These are phyloP conservation scores for Vanilla planifolia DNA, from an alignment of 106 monocot species.

Conservation along the genomic window DNA sequence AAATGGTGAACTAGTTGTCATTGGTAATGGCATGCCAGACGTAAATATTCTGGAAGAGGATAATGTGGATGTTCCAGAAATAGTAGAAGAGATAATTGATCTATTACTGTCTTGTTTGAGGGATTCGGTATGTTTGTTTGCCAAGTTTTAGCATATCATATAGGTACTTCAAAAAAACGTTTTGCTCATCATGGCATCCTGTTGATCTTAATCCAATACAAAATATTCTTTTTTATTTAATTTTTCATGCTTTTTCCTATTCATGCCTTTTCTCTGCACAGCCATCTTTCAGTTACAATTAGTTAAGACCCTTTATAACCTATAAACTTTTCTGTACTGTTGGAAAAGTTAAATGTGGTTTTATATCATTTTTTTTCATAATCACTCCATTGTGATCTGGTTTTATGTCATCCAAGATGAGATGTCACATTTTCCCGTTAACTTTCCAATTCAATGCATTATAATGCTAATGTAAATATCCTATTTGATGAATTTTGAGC, in stretches of 20 bases:
- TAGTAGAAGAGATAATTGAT: conserved; percentile 89
- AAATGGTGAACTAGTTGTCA: conserved; percentile 6
- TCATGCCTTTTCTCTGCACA: neutral
- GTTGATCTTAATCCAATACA: too few species aligned
- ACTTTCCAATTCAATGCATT: too few species aligned
- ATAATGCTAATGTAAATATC: too few species aligned
- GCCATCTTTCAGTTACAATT: neutral
- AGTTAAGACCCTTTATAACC: neutral
- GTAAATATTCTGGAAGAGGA: conserved; percentile 41
- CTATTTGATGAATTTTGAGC: too few species aligned
- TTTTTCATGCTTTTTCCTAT: neutral
- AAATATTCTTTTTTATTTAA: neutral
- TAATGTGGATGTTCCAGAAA: conserved; percentile 82
- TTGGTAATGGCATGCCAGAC: conserved; percentile 5
- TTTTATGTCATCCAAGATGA: too few species aligned
- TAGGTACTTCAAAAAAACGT: too few species aligned
- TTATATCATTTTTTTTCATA: too few species aligned
- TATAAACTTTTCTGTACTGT: too few species aligned
- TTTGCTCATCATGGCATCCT: too few species aligned
- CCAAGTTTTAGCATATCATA: neutral
- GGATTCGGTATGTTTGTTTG: conserved; percentile 66
- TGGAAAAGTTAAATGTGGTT: too few species aligned
- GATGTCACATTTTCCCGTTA: too few species aligned
- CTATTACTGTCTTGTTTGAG: conserved; percentile 71
- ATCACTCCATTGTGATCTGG: too few species aligned